Conservation (phyloP, 192 early-diverging fungal species). For the Blastocladiella britannica region DNA sequence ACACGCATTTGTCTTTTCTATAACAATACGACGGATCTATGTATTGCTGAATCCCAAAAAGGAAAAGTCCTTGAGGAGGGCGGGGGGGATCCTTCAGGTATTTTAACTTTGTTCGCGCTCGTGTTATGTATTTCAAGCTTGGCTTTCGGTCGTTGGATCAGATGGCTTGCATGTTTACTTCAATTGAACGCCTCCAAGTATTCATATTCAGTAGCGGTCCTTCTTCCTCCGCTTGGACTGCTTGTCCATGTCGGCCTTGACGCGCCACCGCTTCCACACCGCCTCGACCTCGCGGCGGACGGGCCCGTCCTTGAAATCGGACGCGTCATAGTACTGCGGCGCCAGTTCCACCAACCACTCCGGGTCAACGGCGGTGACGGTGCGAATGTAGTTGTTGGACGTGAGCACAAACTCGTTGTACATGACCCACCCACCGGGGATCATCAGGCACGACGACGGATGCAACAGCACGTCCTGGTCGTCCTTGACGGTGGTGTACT, state of each 20-base stretch:
- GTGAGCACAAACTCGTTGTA: slow-evolving; percentile 99
- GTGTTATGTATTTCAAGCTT: no score
- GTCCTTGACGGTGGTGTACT: slow-evolving; percentile 89
- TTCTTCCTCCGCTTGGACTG: background rate
- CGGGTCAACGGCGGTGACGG: slow-evolving; percentile 63
- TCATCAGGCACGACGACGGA: slow-evolving; percentile 67
- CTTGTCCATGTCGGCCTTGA: background rate
- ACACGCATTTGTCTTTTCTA: no score
- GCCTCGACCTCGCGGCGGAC: background rate
- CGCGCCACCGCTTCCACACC: background rate
- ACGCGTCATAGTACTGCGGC: slow-evolving; percentile 5
- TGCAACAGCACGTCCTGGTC: slow-evolving; percentile 90
- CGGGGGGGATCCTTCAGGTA: no score
- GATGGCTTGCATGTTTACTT: no score
- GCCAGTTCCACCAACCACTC: slow-evolving; percentile 37
- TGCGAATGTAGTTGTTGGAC: slow-evolving; percentile 87
- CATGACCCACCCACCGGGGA: slow-evolving; percentile 95
- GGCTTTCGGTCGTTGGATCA: no score
- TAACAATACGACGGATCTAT: no score
- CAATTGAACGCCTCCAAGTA: no score
- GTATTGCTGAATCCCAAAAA: no score
- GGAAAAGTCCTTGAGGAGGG: no score
- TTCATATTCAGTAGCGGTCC: no score
- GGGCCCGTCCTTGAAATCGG: background rate
- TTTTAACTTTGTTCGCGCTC: no score